phyloP scores from a whole-genome alignment of 176 grass and related monocot genomes.

The Leersia perrieri region DNA sequence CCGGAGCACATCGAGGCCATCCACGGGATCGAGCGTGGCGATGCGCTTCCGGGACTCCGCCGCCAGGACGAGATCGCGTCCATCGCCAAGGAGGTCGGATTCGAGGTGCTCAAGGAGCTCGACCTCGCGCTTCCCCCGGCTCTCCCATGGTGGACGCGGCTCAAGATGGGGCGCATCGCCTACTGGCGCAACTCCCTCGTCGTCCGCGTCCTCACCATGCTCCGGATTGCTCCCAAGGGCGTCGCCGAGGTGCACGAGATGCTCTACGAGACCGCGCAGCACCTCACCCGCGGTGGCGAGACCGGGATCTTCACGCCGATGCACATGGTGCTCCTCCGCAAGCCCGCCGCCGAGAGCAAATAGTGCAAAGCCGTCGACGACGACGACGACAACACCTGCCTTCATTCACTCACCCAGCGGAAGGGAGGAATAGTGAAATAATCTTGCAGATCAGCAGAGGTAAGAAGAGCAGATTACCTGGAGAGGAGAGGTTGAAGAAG shows the following conservation, averaged over 20 bases:
- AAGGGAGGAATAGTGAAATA: constrained; percentile 9
- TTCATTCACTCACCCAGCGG: constrained; percentile 24
- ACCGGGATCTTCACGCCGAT: constrained; percentile 95
- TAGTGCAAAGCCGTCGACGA: constrained; percentile 37
- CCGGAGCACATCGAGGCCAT: constrained; percentile 74
- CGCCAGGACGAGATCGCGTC: constrained; percentile 72
- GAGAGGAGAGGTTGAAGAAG: constrained; percentile 7
- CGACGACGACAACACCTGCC: neutral
- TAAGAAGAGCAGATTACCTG: constrained; percentile 25
- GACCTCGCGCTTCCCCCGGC: constrained; percentile 78
- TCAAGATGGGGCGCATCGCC: constrained; percentile 92
- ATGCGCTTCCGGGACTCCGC: constrained; percentile 81
- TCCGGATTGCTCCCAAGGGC: constrained; percentile 88
- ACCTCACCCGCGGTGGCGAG: constrained; percentile 80
- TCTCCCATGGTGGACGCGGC: constrained; percentile 86
- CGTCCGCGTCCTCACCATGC: constrained; percentile 79
- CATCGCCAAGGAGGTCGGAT: constrained; percentile 57
- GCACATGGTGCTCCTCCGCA: constrained; percentile 99
- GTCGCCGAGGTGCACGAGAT: constrained; percentile 96
- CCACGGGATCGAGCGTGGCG: constrained; percentile 86
- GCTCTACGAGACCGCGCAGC: constrained; percentile 89
- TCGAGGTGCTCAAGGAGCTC: constrained; percentile 79
- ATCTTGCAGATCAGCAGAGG: constrained; percentile 18
- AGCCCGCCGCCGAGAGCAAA: constrained; percentile 54
- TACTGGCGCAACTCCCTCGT: constrained; percentile 98